Evolutionary conservation across 441 rosid species (phyloP), one percentile per base, ranked within the genome.

Genomic region (Adansonia grandidieri): DNA sequence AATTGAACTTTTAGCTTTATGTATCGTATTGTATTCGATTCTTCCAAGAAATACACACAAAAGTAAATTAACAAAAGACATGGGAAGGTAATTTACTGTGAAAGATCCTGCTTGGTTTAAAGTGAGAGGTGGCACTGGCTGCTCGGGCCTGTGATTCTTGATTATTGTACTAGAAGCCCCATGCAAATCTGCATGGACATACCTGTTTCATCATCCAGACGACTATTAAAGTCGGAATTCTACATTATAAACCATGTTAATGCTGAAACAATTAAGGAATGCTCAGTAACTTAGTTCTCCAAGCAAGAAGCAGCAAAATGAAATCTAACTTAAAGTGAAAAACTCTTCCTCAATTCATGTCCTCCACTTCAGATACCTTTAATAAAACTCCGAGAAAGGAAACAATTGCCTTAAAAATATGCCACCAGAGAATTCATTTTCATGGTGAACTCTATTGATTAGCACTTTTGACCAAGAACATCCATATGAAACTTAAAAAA

Each of bases 121-220:
- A 73, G 98, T 96, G 77, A 94, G 94, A 82, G 98, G 98, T 48
- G 98, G 97, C 63, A 93, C 89, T 76, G 89, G 87, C 84, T 91
- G 99, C 80, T 94, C 98, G 6, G 94, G 91, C 84, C 88, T 90
- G 86, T 94, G 98, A 83, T 96, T 96, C 85, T 94, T 96, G 77
- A 94, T 96, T 82, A 94, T 90, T 40, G 99, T 96, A 85, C 95
- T 96, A 47, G 99, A 93, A 74, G 99, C 99, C 84, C 99, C 99
- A 82, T 96, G 96, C 70, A 96, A 91, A 19, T 96, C 97, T 45
- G 99, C 98, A 82, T 96, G 99, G 61, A 96, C 88, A 83, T 96
- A 96, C 84, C 99, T 96, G 89, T 82, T 85, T 75, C 80, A 81
- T 47, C 71, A 63, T 37, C 65, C 65, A 64, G 53, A 37, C 17